A percentile compares a stretch with the other conserved stretches of the same genome.
Evolutionary conservation across 192 early-diverging fungal genomes (phyloP).

Genomic region (Allomyces macrogynus): DNA sequence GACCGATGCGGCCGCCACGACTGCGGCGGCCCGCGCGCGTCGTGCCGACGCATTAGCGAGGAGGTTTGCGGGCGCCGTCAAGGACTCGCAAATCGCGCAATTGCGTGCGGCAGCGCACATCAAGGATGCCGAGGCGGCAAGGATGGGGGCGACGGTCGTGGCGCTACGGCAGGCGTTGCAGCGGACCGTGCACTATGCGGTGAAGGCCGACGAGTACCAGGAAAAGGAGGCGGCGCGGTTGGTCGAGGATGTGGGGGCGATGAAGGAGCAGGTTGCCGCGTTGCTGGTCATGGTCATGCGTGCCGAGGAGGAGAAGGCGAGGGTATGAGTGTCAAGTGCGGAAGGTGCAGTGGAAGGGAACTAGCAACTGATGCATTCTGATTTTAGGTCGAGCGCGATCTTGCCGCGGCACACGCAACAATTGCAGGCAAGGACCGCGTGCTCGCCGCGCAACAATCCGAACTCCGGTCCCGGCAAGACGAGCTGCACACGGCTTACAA

Average conservation of each 20-base stretch:
- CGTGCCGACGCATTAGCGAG: background rate
- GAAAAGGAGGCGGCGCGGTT: background rate
- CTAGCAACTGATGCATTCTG: too few species aligned
- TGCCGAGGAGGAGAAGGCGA: background rate
- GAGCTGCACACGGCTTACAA: slow-evolving; percentile 28
- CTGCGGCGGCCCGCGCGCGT: background rate
- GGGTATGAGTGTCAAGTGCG: background rate
- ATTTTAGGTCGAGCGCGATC: too few species aligned
- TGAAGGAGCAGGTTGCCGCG: background rate
- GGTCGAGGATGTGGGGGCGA: background rate
- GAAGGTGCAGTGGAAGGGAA: too few species aligned
- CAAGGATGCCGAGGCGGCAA: background rate
- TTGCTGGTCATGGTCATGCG: background rate
- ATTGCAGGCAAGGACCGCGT: too few species aligned
- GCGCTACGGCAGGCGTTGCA: background rate
- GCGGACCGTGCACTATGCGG: background rate
- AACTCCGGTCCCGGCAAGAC: slow-evolving; percentile 9
- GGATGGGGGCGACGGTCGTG: background rate
- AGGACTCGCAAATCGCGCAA: background rate
- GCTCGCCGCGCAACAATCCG: too few species aligned
- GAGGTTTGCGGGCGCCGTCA: background rate
- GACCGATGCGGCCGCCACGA: background rate
- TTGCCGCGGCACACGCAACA: too few species aligned
- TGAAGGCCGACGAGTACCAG: background rate
- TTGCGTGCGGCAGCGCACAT: background rate